Evolutionary conservation across 352 stramenopile species (phyloP).

Genomic region (Phytophthora hibernalis): DNA sequence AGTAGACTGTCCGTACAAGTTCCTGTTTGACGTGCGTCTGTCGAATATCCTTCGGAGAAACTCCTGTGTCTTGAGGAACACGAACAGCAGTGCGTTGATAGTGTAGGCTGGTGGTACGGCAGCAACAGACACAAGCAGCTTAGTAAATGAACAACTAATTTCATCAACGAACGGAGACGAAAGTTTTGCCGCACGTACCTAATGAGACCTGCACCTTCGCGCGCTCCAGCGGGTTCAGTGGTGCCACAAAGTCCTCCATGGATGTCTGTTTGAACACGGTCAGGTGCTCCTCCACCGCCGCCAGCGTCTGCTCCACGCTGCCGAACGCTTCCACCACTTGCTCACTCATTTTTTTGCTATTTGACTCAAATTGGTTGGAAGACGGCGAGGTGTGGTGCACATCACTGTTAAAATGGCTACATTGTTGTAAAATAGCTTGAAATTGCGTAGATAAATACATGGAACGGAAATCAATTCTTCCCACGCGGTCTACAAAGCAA

Average conservation of each 20-base stretch:
- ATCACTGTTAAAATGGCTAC: conserved; percentile 7
- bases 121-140: conserved; percentile 2
- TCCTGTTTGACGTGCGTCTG: conserved; percentile 92
- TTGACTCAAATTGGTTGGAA: conserved; percentile 27
- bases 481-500: conserved; percentile 26
- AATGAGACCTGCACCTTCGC: conserved; percentile 88
- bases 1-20: conserved; percentile 51
- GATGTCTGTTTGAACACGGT: conserved; percentile 60
- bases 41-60: conserved; percentile 88
- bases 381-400: conserved; percentile 22
- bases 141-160: conserved; percentile 2
- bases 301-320: conserved; percentile 83
- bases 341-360: conserved; percentile 54
- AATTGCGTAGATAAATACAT: too few relatives aligned
- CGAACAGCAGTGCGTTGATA: conserved; percentile 88
- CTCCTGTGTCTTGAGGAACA: conserved; percentile 90
- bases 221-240: conserved; percentile 73
- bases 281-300: conserved; percentile 77
- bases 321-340: conserved; percentile 67
- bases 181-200: conserved; percentile 44
- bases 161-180: background rate
- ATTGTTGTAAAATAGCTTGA: background rate
- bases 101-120: conserved; percentile 67
- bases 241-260: conserved; percentile 64
- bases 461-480: background rate